Conservation (phyloP, 129 eudicot species). For the Flaveria linearis region DNA sequence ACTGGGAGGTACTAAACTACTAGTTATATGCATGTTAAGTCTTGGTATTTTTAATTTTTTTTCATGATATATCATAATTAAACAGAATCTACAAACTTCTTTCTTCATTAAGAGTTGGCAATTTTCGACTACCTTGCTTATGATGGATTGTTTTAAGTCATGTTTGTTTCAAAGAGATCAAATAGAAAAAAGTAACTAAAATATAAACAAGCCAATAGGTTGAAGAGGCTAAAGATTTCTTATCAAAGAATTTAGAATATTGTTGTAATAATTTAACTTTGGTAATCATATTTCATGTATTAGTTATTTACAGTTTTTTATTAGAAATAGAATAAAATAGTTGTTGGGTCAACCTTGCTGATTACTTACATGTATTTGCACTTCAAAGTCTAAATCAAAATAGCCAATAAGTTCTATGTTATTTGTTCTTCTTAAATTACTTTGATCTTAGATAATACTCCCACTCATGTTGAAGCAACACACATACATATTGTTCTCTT, state of each 20-base stretch:
- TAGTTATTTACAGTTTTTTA: too few species aligned
- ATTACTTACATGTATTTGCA: too few species aligned
- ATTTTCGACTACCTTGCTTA: not conserved
- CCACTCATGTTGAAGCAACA: too few species aligned
- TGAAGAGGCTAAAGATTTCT: not conserved
- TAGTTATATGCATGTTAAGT: not conserved
- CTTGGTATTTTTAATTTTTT: not conserved
- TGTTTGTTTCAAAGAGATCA: not conserved
- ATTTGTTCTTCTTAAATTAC: too few species aligned
- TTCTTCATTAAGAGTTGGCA: not conserved
- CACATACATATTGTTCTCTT: too few species aligned
- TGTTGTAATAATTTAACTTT: not conserved
- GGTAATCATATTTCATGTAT: too few species aligned
- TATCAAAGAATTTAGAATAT: not conserved
- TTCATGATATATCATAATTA: not conserved
- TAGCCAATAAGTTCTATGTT: too few species aligned
- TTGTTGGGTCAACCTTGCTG: not conserved
- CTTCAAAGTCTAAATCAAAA: too few species aligned
- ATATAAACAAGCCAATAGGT: not conserved
- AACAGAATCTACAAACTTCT: not conserved
- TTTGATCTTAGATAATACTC: too few species aligned
- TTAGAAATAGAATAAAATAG: not conserved
- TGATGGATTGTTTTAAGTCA: not conserved
- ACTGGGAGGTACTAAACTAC: conserved; percentile 76
- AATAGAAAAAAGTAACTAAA: not conserved